These are phyloP conservation scores for Saussurea involucrata DNA, from an alignment of 129 eudicot species.

Conservation along the genomic window DNA sequence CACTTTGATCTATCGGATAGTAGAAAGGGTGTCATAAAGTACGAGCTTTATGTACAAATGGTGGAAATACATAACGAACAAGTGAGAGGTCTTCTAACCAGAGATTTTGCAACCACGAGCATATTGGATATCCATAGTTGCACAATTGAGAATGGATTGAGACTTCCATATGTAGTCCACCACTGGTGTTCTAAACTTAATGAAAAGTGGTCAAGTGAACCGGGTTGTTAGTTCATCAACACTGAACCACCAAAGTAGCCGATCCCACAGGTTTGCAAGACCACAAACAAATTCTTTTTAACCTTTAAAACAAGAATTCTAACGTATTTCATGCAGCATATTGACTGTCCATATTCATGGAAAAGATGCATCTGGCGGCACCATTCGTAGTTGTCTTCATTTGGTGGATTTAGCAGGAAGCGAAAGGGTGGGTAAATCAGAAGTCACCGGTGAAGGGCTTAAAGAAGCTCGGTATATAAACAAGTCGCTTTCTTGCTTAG, in stretches of 20 bases:
- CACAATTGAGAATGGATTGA: slow-evolving; percentile 42
- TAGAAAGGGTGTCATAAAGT: no score
- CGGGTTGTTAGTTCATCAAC: slow-evolving; percentile 70
- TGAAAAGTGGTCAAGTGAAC: slow-evolving; percentile 72
- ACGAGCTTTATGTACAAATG: no score
- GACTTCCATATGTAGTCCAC: slow-evolving; percentile 66
- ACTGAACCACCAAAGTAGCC: slow-evolving; percentile 56
- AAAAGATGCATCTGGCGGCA: no score
- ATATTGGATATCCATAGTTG: no score
- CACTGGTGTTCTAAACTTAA: slow-evolving; percentile 54
- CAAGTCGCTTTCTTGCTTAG: slow-evolving; percentile 84
- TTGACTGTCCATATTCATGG: slow-evolving; percentile 73
- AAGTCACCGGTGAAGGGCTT: no score
- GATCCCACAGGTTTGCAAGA: slow-evolving; percentile 69
- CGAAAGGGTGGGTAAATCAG: no score
- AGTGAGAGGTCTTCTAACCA: no score
- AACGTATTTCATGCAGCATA: slow-evolving; percentile 47
- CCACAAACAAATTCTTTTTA: neutral
- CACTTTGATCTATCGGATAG: no score
- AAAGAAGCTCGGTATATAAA: slow-evolving; percentile 70
- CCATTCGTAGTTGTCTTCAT: no score
- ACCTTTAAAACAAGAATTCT: neutral
- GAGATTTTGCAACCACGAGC: no score
- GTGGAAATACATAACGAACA: no score
- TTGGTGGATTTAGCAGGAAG: no score